These are phyloP conservation scores for Solanum chilense DNA, from an alignment of 257 asterid genomes.

Conservation along the genomic window DNA sequence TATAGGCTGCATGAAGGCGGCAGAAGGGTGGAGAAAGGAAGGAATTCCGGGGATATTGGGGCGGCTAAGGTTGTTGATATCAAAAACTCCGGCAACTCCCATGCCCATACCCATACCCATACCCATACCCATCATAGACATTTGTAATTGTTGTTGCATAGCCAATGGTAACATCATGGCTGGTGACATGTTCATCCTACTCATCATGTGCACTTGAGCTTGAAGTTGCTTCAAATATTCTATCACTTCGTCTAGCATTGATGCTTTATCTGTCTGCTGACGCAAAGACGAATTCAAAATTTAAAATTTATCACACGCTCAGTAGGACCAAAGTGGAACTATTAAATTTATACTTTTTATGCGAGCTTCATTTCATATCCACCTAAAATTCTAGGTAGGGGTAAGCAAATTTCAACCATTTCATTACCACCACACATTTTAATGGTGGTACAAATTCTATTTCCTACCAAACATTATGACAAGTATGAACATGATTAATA, in stretches of 20 bases:
- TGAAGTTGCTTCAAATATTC: conserved; percentile 63
- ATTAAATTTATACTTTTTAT: neutral
- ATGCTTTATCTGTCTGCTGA: conserved; percentile 76
- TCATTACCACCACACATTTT: neutral
- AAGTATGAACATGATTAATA: neutral
- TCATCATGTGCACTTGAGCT: conserved; percentile 62
- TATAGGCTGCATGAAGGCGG: conserved; percentile 31
- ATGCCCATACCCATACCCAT: conserved; percentile 41
- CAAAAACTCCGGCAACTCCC: conserved; percentile 47
- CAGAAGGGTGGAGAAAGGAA: conserved; percentile 4
- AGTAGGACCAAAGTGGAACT: neutral
- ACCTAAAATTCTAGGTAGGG: neutral
- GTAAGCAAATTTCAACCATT: neutral
- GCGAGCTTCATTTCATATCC: neutral
- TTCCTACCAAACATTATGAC: neutral
- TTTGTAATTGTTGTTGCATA: conserved; percentile 74
- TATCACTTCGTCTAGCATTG: conserved; percentile 80
- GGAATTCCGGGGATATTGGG: conserved; percentile 24
- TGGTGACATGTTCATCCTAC: conserved; percentile 57
- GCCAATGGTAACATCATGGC: conserved; percentile 56
- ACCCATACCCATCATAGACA: conserved; percentile 65
- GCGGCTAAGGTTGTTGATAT: conserved; percentile 33
- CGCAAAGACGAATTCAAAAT: neutral
- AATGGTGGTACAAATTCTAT: neutral
- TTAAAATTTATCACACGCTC: neutral